These are phyloP conservation scores for Rugonectria rugulosa DNA, from an alignment of 2,329 filamentous ascomycete genomes.

Conservation along the genomic window DNA sequence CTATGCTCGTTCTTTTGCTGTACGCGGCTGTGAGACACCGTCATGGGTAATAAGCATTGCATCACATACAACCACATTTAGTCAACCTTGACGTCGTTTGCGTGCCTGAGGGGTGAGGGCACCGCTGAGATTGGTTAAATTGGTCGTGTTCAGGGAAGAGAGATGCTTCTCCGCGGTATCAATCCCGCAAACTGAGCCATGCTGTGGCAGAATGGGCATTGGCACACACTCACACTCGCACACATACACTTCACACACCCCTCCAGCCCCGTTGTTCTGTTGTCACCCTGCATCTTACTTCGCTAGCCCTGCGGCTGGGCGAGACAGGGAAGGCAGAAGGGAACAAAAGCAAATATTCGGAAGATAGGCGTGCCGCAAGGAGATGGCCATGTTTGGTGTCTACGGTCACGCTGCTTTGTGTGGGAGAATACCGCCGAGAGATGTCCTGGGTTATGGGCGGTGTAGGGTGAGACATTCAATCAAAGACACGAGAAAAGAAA, in stretches of 20 bases:
- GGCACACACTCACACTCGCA: no score
- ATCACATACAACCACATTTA: constrained; percentile 6
- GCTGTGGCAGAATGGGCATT: no score
- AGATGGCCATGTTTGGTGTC: no score
- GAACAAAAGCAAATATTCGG: neutral
- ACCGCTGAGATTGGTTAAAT: neutral
- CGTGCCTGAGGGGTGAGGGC: neutral
- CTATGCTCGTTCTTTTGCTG: neutral
- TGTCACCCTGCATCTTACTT: neutral
- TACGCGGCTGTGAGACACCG: neutral
- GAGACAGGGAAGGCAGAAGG: neutral
- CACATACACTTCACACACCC: neutral
- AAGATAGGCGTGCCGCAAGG: neutral
- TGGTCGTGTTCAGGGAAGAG: neutral
- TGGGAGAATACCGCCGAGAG: no score
- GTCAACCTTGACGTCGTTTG: constrained; percentile 15
- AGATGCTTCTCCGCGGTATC: constrained; percentile 6
- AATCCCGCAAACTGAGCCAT: no score
- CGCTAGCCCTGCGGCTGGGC: neutral
- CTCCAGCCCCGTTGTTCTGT: neutral
- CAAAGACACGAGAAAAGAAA: neutral
- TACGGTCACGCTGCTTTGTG: no score
- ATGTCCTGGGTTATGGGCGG: no score
- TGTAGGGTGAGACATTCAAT: no score
- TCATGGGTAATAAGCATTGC: constrained; percentile 8